Evolutionary conservation across 805 yeast genomes (phyloP).

Genomic region (Candida nonsorbophila): DNA sequence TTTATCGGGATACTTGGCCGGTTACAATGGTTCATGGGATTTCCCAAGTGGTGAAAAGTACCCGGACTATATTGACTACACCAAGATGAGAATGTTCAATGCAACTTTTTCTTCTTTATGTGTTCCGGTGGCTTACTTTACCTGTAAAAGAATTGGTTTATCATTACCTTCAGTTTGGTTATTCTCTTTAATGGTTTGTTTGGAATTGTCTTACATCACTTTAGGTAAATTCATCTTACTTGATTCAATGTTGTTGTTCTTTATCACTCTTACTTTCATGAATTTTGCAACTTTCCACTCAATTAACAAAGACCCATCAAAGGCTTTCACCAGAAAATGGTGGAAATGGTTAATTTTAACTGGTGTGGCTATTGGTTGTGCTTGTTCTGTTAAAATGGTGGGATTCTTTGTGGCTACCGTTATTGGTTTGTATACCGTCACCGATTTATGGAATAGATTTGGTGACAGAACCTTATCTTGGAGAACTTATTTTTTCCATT

Average conservation of each 20-base stretch:
- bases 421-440: conserved; percentile 85
- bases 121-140: conserved; percentile 67
- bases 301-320: conserved; percentile 38
- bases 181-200: conserved; percentile 55
- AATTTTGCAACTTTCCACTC: conserved; percentile 70
- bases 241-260: conserved; percentile 72
- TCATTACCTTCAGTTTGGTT: conserved; percentile 49
- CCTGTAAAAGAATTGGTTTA: conserved; percentile 57
- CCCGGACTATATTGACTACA: conserved; percentile 58
- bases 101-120: conserved; percentile 61
- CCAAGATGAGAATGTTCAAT: conserved; percentile 67
- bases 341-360: conserved; percentile 88
- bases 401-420: conserved; percentile 86
- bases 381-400: conserved; percentile 93
- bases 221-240: conserved; percentile 69
- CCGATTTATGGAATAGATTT: conserved; percentile 79
- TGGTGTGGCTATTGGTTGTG: conserved; percentile 84
- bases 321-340: conserved; percentile 68
- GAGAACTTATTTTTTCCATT: conserved; percentile 50
- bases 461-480: conserved; percentile 59
- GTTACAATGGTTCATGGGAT: conserved; percentile 73
- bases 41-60: conserved; percentile 62
- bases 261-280: conserved; percentile 74
- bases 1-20: conserved; percentile 73
- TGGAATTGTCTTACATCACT: conserved; percentile 66